These are phyloP conservation scores for Fusarium sp. DNA, from an alignment of 2,329 filamentous ascomycete species.

Conservation along the genomic window DNA sequence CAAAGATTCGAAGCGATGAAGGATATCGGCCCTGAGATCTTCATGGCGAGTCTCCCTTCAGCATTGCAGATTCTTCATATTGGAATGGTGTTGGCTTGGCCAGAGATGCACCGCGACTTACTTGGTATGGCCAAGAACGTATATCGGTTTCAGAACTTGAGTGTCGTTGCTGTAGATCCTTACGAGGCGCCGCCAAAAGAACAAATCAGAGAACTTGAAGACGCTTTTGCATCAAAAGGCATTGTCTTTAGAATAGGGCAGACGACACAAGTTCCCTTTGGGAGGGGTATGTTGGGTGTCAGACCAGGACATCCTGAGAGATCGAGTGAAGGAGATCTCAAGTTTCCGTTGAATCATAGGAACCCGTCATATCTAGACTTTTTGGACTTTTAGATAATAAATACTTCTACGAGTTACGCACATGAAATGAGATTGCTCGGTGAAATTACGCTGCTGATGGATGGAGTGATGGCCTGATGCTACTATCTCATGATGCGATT, in stretches of 20 bases:
- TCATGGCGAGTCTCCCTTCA: conserved; percentile 40
- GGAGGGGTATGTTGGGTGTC: conserved; percentile 41
- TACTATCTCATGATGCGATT: not conserved
- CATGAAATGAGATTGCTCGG: not conserved
- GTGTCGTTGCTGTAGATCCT: conserved; percentile 39
- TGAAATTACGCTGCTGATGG: not conserved
- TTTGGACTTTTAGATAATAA: conserved; percentile 8
- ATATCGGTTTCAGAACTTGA: conserved; percentile 35
- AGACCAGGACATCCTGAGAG: conserved; percentile 37
- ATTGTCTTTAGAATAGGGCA: conserved; percentile 34
- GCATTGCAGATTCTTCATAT: conserved; percentile 39
- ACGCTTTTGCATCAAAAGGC: conserved; percentile 29
- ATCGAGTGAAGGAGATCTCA: conserved; percentile 22
- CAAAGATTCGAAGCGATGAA: conserved; percentile 28
- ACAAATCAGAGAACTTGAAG: conserved; percentile 33
- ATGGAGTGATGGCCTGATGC: not conserved
- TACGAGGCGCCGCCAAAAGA: conserved; percentile 31
- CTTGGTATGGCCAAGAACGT: conserved; percentile 36
- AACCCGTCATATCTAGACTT: conserved; percentile 23
- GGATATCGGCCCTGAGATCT: conserved; percentile 35
- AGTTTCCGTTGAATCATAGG: conserved; percentile 33
- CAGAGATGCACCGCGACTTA: conserved; percentile 39
- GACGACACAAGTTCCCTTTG: conserved; percentile 40
- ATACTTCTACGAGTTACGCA: not conserved
- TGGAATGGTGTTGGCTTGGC: conserved; percentile 42